Evolutionary conservation across 1,284 basidiomycete genomes (phyloP), one percentile per base, ranked within the genome.

Genomic region (Cerioporus squamosus): DNA sequence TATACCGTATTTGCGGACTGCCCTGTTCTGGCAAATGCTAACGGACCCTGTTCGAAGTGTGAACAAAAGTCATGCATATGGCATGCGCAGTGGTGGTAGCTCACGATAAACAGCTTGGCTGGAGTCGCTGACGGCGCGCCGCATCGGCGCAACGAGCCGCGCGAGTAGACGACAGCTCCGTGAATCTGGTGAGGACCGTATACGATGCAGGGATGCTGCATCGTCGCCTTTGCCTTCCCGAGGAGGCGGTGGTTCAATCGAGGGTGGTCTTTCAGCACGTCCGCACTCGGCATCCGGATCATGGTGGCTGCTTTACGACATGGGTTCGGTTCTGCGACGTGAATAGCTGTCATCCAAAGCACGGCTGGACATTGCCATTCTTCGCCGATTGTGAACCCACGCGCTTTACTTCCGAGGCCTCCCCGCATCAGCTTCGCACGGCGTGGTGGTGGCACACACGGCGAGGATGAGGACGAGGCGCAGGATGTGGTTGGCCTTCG

Each of bases 391-490:
- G 38, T 20, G 20, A 45, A 56, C 55, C 23, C 55, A 51, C 55
- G 44, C 24, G 36, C 49, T 46, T 51, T 43, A 56, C 43, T 56
- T 56, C 55, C 55, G 55, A 46, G 52, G 38, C 40, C 47, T 44
- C 40, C 14, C 23, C 42, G 47, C 42, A 44, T 50, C 22, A 22
- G 47, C 43, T 40, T 23, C 48, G 42, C 33, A 46, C 55, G 43
- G 43, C 43, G 44, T 36, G 43, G 22, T 36, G 43, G 22, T n/a
- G 33, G 33, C 33, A 15, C 22, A 26, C 24, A 51, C 39, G 38
- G 49, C 23, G 10, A 51, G 17, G 39, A 40, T 23, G 24, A 42
- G 40, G 39, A 40, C 38, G 24, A 42, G 40, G 40, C 20, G 40
- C 40, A 42, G n/a, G 5, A 5, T 15, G 29, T 29, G 10, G 29